Evolutionary conservation across 2,329 filamentous ascomycete species (phyloP).

Genomic region (Fonsecaea erecta): DNA sequence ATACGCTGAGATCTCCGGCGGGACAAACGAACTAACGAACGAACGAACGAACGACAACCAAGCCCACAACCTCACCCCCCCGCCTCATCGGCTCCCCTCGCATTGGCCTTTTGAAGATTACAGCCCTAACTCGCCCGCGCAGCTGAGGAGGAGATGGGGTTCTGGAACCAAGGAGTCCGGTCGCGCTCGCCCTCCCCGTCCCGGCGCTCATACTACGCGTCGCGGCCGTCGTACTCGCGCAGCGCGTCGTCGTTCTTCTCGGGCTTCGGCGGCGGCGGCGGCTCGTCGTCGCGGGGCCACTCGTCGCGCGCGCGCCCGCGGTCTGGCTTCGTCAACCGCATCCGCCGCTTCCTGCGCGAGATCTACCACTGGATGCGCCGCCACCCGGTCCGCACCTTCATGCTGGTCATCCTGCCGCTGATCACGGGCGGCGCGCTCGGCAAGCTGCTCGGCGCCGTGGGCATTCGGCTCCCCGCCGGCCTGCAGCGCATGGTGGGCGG

Average conservation of each 20-base stretch:
- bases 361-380: constrained; percentile 79
- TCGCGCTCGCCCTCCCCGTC: constrained; percentile 22
- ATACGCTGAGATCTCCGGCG: neutral
- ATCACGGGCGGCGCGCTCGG: constrained; percentile 81
- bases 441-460: constrained; percentile 77
- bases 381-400: constrained; percentile 85
- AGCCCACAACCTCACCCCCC: neutral
- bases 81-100: neutral
- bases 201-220: constrained; percentile 40
- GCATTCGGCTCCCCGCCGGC: constrained; percentile 71
- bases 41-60: neutral
- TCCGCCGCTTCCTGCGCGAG: constrained; percentile 79
- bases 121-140: neutral
- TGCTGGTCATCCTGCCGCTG: constrained; percentile 84
- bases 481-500: constrained; percentile 52
- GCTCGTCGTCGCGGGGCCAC: constrained; percentile 47
- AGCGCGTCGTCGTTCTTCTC: constrained; percentile 44
- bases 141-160: constrained; percentile 29
- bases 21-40: no score
- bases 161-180: constrained; percentile 38
- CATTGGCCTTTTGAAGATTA: neutral
- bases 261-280: constrained; percentile 27
- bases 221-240: constrained; percentile 42
- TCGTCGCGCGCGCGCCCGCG: constrained; percentile 74
- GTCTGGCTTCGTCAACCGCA: constrained; percentile 74